These are phyloP conservation scores for Calocybe gambosa DNA, from an alignment of 1,284 basidiomycete species.

Conservation along the genomic window DNA sequence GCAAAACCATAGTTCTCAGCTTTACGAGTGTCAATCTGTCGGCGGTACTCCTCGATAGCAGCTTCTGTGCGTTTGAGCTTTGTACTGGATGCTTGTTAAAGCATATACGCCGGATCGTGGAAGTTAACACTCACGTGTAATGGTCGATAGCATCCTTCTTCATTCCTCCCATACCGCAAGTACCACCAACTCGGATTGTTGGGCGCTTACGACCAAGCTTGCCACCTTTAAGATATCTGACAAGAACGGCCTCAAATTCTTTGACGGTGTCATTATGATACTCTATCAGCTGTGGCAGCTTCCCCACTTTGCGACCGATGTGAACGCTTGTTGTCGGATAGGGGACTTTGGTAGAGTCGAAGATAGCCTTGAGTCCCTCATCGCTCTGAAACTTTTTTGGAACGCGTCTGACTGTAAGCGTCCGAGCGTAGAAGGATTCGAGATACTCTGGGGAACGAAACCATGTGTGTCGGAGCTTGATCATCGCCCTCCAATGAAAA, in stretches of 20 bases:
- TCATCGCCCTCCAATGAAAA: slow-evolving; percentile 71
- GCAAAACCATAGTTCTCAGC: slow-evolving; percentile 92
- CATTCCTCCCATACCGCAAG: slow-evolving; percentile 67
- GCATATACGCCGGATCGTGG: neutral
- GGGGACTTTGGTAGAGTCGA: slow-evolving; percentile 67
- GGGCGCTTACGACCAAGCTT: slow-evolving; percentile 72
- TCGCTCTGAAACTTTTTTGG: slow-evolving; percentile 73
- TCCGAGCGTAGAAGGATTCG: slow-evolving; percentile 74
- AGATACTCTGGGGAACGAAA: slow-evolving; percentile 75
- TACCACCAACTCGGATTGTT: slow-evolving; percentile 65
- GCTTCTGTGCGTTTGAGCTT: slow-evolving; percentile 73
- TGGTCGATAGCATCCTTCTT: slow-evolving; percentile 82
- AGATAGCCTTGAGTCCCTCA: slow-evolving; percentile 67
- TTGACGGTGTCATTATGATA: slow-evolving; percentile 84
- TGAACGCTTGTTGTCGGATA: slow-evolving; percentile 84
- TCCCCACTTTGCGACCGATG: slow-evolving; percentile 71
- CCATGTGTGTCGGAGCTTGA: slow-evolving; percentile 61
- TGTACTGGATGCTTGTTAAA: slow-evolving; percentile 33
- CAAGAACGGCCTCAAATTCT: slow-evolving; percentile 78
- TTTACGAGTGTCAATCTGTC: slow-evolving; percentile 67
- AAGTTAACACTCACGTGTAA: slow-evolving; percentile 53
- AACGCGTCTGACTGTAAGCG: slow-evolving; percentile 67
- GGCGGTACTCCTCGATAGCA: slow-evolving; percentile 74
- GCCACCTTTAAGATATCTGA: slow-evolving; percentile 79
- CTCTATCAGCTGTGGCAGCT: slow-evolving; percentile 73